Base-by-base conservation (phyloP, 306 rosid genomes). In the barrel medic (Medicago truncatula) region DNA sequence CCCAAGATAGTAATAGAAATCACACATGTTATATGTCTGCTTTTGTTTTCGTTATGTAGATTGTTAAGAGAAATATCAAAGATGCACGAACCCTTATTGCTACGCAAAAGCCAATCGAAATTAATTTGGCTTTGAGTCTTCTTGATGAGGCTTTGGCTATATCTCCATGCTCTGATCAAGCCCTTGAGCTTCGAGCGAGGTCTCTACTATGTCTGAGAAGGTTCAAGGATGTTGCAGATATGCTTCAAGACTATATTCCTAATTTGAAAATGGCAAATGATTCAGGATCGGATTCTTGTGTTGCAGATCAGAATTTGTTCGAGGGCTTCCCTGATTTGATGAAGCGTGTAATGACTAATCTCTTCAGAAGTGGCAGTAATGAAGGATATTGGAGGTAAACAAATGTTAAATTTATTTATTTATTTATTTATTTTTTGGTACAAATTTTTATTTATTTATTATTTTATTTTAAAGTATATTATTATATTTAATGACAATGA, bases 331-430 rank as follows among this genome's bases (percentile, higher is more conserved):
- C 99, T 0, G 96, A 95, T 78, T 79, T 95, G 87, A 95, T 90
- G 87, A 95, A 90, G 85, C 91, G 88, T 59, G 92, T 92, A 54
- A 84, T 92, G 92, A 96, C 99, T 17, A 93, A 96, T 0, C 89
- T 95, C 11, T 78, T 88, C 81, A 95, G 89, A 85, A 92, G 74
- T 25, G 70, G 86, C 73, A 86, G 89, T 8, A 90, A 90, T 46
- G 91, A 92, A 85, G 97, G 97, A 76, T 90, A 87, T 70, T 95
- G 99, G 99, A 95, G 99, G 99, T 95, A 85, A 79, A 1, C 17
- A 25, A 67, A 8, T 2, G 16, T 85, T 3, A 3, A 2, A 31
- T 21, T 21, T 2, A 21, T 21, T 21, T 21, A 31, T 31, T 31
- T 53, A 78, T 82, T 61, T 56, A 31, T 31, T 31, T 23, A 8